Evolutionary conservation across 1,284 basidiomycete genomes (phyloP).

Genomic region (Moesziomyces globuligerus): DNA sequence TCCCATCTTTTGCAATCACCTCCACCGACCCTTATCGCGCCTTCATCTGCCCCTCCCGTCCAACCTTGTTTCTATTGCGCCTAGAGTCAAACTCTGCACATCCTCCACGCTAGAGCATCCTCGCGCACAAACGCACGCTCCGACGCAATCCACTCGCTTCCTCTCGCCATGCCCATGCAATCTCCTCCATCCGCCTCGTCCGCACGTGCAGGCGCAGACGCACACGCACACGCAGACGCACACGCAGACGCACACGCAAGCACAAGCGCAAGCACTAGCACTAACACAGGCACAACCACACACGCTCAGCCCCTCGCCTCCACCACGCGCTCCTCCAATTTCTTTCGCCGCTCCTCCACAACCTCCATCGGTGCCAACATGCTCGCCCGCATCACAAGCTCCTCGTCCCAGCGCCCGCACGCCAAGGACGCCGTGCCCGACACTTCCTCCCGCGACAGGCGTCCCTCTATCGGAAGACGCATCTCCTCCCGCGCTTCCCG

Average conservation of each 20-base stretch:
- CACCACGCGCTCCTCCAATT: conserved; percentile 3
- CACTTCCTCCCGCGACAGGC: conserved; percentile 1
- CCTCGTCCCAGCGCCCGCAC: conserved; percentile 15
- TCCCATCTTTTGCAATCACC: too few relatives aligned
- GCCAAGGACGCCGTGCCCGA: not conserved
- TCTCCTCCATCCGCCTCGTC: too few relatives aligned
- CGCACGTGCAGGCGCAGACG: not conserved
- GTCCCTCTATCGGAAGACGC: conserved; percentile 29
- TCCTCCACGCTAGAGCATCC: too few relatives aligned
- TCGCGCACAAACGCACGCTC: too few relatives aligned
- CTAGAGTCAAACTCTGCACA: too few relatives aligned
- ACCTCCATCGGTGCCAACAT: conserved; percentile 15
- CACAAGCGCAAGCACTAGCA: not conserved
- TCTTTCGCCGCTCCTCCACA: conserved; percentile 26
- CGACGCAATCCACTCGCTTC: too few relatives aligned
- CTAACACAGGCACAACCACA: not conserved
- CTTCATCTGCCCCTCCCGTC: too few relatives aligned
- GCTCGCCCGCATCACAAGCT: conserved; percentile 23
- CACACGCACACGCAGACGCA: not conserved
- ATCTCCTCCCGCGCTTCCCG: conserved; percentile 28
- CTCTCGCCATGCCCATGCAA: too few relatives aligned
- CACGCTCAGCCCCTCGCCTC: too few relatives aligned
- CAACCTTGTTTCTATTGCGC: too few relatives aligned
- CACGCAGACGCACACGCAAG: not conserved
- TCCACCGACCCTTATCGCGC: too few relatives aligned